Conservation (phyloP, 2,329 filamentous ascomycete species). For the Botrytis byssoidea region DNA sequence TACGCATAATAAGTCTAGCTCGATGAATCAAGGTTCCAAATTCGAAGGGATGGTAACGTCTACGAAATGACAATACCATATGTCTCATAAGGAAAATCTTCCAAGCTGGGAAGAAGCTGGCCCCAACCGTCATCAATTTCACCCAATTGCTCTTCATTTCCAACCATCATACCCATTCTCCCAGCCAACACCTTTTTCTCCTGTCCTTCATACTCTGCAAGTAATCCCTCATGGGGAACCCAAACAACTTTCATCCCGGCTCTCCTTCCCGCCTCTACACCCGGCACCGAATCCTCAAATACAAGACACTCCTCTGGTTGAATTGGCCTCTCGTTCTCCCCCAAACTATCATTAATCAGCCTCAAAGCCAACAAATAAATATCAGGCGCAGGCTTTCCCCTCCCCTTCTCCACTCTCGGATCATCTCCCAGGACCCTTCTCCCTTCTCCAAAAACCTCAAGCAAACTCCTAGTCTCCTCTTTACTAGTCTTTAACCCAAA, state of each 20-base stretch:
- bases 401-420: conserved; percentile 66
- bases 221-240: conserved; percentile 79
- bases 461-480: conserved; percentile 41
- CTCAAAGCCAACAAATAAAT: conserved; percentile 87
- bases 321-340: conserved; percentile 62
- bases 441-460: conserved; percentile 77
- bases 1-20: not conserved
- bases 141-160: conserved; percentile 59
- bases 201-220: conserved; percentile 70
- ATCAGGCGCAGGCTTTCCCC: conserved; percentile 91
- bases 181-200: conserved; percentile 84
- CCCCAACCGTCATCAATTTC: conserved; percentile 61
- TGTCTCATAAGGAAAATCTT: conserved; percentile 56
- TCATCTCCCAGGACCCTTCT: conserved; percentile 84
- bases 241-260: conserved; percentile 95
- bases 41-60: not conserved
- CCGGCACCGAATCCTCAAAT: conserved; percentile 92
- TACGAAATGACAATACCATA: conserved; percentile 51
- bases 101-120: conserved; percentile 51
- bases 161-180: conserved; percentile 48
- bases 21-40: not conserved
- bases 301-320: conserved; percentile 86
- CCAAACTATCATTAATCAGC: conserved; percentile 74
- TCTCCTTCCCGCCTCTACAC: conserved; percentile 84
- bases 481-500: conserved; percentile 22